Evolutionary conservation across 108 stramenopile genomes (phyloP), one percentile per base, ranked within the genome.

Genomic region (Nitzschia sp.): DNA sequence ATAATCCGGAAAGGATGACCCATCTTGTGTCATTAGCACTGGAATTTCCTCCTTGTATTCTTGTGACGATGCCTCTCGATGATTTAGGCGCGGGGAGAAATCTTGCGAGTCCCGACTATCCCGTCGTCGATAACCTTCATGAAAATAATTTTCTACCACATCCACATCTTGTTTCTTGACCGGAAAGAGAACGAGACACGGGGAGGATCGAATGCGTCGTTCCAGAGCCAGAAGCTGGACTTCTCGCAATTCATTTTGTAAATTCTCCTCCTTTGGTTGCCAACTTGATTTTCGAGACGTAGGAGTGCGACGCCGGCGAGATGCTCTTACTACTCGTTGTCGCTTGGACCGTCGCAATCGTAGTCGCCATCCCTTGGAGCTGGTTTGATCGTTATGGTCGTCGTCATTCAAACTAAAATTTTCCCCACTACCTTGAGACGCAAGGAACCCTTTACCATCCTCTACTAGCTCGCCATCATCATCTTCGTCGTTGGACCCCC

Each of bases 201-300:
- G 77, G 36, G 78, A 80, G 17, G 79, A 75, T 65, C 89, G 84
- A 48, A 93, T 93, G 8, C 89, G 63, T 59, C 89, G 77, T 38
- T 89, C 82, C 71, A 88, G 73, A 8, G 86, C 92, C 53, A 84
- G 61, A 0, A 93, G 69, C 65, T 93, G 92, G 29, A 93, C 87
- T 65, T 88, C 81, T 26, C 92, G 72, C 17, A 89, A 61, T 32
- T 93, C 89, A 19, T 71, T 44, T 27, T 75, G 57, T 21, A 77
- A 66, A 29, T 70, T 45, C 3, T 56, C 34, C 17, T 50, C 22
- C 9, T 33, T 41, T 28, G 69, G 73, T 66, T 69, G 69, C 64
- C 69, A 63, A 16, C 23, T 30, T 34, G 31, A n/a, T 52, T 29
- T 13, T 28, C 21, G 61, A 32, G 57, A 3, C 9, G 38, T 9